These are phyloP conservation scores for Termitomyces sp. DNA, from an alignment of 768 basidiomycete genomes.

Conservation along the genomic window DNA sequence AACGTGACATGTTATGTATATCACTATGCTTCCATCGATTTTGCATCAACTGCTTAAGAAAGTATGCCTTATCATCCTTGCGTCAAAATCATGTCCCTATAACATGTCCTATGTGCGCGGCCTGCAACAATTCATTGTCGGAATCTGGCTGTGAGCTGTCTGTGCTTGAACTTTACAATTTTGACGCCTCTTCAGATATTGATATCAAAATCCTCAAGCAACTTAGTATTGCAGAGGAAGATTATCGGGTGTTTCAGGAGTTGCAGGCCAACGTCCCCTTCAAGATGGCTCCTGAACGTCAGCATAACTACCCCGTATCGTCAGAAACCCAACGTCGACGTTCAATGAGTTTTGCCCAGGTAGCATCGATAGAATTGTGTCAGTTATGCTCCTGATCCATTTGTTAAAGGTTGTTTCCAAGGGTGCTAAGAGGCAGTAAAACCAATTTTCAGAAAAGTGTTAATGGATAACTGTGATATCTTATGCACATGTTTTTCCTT, in stretches of 20 bases:
- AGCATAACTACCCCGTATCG: slow-evolving; percentile 50
- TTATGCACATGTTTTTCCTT: neutral
- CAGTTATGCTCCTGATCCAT: neutral
- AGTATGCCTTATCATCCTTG: slow-evolving; percentile 39
- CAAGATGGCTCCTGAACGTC: slow-evolving; percentile 30
- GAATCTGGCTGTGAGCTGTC: neutral
- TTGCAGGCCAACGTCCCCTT: slow-evolving; percentile 40
- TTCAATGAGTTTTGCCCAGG: slow-evolving; percentile 53
- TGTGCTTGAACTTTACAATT: neutral
- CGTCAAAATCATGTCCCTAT: slow-evolving; percentile 54
- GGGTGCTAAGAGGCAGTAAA: neutral
- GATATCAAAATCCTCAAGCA: slow-evolving; percentile 32
- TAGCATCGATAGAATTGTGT: slow-evolving; percentile 5
- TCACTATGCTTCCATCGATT: slow-evolving; percentile 42
- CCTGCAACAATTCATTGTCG: slow-evolving; percentile 17
- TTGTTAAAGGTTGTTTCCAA: neutral
- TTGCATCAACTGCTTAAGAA: slow-evolving; percentile 48
- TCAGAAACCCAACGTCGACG: slow-evolving; percentile 48
- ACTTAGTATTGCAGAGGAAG: slow-evolving; percentile 35
- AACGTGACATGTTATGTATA: slow-evolving; percentile 17
- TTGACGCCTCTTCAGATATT: slow-evolving; percentile 26
- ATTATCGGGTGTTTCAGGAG: slow-evolving; percentile 37
- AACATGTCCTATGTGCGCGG: slow-evolving; percentile 52
- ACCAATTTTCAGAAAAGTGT: neutral
- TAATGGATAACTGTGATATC: neutral